These are phyloP conservation scores for Santalum album DNA, from an alignment of 164 flowering plant species.

Conservation along the genomic window DNA sequence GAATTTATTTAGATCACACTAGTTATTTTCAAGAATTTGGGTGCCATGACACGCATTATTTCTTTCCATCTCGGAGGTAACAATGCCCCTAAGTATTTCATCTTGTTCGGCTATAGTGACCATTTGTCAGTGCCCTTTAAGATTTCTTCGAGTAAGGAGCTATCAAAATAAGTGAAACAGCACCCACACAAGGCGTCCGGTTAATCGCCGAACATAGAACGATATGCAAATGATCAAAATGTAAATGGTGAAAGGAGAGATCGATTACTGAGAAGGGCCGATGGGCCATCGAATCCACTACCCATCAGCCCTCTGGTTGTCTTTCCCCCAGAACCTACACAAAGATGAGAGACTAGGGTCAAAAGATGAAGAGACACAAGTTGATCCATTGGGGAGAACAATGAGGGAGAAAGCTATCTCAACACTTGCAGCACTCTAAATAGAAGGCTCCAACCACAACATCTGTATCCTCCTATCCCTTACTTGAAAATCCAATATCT, in stretches of 20 bases:
- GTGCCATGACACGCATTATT: slow-evolving; percentile 36
- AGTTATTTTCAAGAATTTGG: slow-evolving; percentile 35
- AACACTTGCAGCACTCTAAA: too few relatives aligned
- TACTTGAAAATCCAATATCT: too few relatives aligned
- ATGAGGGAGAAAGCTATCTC: too few relatives aligned
- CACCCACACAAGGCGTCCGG: neutral
- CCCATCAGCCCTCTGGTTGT: slow-evolving; percentile 44
- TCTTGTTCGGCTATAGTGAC: slow-evolving; percentile 32
- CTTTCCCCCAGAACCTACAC: slow-evolving; percentile 94
- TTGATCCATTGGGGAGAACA: too few relatives aligned
- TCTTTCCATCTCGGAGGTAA: slow-evolving; percentile 66
- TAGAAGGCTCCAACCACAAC: too few relatives aligned
- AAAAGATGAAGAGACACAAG: too few relatives aligned
- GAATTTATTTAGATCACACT: slow-evolving; percentile 46
- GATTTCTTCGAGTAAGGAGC: slow-evolving; percentile 66
- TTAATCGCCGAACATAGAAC: neutral
- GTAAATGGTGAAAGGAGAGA: neutral
- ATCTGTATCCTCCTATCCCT: too few relatives aligned
- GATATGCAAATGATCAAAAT: neutral
- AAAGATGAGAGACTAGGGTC: too few relatives aligned
- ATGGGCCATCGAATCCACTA: slow-evolving; percentile 80
- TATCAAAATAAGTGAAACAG: slow-evolving; percentile 8
- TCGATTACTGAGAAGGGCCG: slow-evolving; percentile 81
- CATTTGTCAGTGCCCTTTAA: slow-evolving; percentile 76
- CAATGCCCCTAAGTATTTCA: slow-evolving; percentile 9